Evolutionary conservation across 768 basidiomycete genomes (phyloP), one percentile per base, ranked within the genome.

Genomic region (Mycena filopes): DNA sequence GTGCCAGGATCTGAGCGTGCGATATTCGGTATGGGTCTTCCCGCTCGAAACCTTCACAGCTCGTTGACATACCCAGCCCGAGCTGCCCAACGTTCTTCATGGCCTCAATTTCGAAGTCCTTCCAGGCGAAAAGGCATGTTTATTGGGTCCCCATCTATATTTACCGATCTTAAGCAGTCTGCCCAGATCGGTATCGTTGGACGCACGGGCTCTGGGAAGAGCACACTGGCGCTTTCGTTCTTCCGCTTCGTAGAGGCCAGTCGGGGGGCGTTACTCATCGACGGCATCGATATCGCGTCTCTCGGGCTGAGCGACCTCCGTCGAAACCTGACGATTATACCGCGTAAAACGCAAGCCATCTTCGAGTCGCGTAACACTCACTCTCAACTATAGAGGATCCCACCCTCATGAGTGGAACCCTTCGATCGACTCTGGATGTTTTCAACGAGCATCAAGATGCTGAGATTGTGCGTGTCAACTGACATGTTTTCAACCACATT

Each of bases 11-110:
- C 83, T 96, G 47, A 85, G 88, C 49, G 90, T 95, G 60, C 83
- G 88, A 75, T 92, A 93, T 74, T 89, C 92, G 43, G 92, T 92
- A 56, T 38, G 31, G 69, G 51, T 9, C n/a, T 25, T 8, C 23
- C 11, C 9, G 28, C 15, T 28, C 26, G 36, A 36, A n/a, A n/a
- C 20, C 16, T 46, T 46, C 11, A 47, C 25, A 42, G 4, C 16
- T 20, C 36, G 15, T 36, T 11, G 36, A 36, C 36, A 36, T 15
- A 36, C 10, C 36, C 9, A 95, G 91, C 93, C 94, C 45, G 92
- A 95, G 23, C 82, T 97, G 10, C 95, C 95, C 1, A 81, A 92
- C 71, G 94, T 96, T 1, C 80, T 97, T 12, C 95, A 96, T 71
- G 78, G 85, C 38, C 31, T 68, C 26, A 62, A 23, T 41, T 71